Evolutionary conservation across 2,329 filamentous ascomycete genomes (phyloP), one percentile per base, ranked within the genome.

Genomic region (Fusarium goolgardi): DNA sequence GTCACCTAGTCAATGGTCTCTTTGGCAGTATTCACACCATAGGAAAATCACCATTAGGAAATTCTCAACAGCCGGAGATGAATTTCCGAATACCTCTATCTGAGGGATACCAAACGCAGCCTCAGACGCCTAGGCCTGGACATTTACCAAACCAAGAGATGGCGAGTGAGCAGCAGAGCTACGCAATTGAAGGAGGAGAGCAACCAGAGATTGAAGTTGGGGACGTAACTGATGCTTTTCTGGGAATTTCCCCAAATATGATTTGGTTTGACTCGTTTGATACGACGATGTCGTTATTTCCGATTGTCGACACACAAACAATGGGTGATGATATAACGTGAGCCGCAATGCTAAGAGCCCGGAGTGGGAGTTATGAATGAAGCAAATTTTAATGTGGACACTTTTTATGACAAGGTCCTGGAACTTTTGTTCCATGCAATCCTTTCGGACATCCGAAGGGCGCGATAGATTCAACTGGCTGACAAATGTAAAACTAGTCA

Each of bases 211-310:
- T 70, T 13, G 43, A 58, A 0, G 52, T 70, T 23, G 49, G 45
- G 1, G 56, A 39, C 3, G 63, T 64, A 31, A 46, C 71, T 2
- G 70, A 73, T n/a, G 55, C 65, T 31, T 69, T 73, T 16, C 57
- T 72, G 3, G 67, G 69, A 0, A 73, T 73, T 11, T 73, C 71
- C 2, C 71, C 71, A 3, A 73, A 71, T 16, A 63, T 73, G 61
- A 63, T 73, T 18, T 73, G 71, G 71, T 73, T 73, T 20, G 71
- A 73, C 25, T 66, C 71, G 6, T 73, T 73, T 44, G 71, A 70
- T 2, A 70, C 71, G n/a, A 71, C 70, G 2, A 72, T 73, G 59
- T 73, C 71, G 12, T 25, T 73, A 2, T 73, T 73, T 29, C 71
- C 71, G 0, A 73, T 73, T 3, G 70, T 73, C 1, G 71, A 73